Conservation (phyloP, 1,284 basidiomycete genomes). For the Marasmius tenuissimus region DNA sequence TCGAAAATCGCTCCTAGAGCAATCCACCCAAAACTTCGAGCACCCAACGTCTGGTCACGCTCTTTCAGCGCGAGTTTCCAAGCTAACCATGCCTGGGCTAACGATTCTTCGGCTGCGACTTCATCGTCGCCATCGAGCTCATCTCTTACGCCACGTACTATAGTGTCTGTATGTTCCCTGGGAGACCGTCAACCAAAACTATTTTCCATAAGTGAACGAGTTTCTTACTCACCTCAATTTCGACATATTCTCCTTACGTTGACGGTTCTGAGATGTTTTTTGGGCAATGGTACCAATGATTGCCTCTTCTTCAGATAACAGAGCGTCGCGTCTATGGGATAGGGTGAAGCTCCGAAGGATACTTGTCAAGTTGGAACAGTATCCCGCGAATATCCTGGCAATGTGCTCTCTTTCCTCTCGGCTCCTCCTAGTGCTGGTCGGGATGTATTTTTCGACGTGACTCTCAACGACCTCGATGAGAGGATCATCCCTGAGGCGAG, state of each 20-base stretch:
- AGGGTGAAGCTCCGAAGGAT: conserved; percentile 53
- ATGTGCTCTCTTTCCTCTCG: conserved; percentile 21
- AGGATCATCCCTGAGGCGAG: conserved; percentile 1
- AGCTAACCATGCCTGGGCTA: conserved; percentile 51
- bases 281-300: conserved; percentile 63
- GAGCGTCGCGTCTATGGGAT: conserved; percentile 38
- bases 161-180: conserved; percentile 45
- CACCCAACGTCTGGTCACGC: conserved; percentile 46
- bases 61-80: conserved; percentile 40
- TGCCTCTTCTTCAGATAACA: conserved; percentile 61
- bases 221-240: conserved; percentile 34
- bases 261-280: conserved; percentile 54
- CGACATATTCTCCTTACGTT: conserved; percentile 50
- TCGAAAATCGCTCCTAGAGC: conserved; percentile 39
- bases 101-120: conserved; percentile 32
- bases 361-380: conserved; percentile 43
- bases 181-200: background rate
- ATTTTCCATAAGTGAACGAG: background rate
- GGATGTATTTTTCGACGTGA: conserved; percentile 1
- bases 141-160: conserved; percentile 47
- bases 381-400: conserved; percentile 39
- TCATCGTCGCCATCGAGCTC: conserved; percentile 48
- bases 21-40: conserved; percentile 61
- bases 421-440: background rate
- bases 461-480: conserved; percentile 1